Evolutionary conservation across 1,284 basidiomycete species (phyloP).

Genomic region (Ustilago shanxiensis): DNA sequence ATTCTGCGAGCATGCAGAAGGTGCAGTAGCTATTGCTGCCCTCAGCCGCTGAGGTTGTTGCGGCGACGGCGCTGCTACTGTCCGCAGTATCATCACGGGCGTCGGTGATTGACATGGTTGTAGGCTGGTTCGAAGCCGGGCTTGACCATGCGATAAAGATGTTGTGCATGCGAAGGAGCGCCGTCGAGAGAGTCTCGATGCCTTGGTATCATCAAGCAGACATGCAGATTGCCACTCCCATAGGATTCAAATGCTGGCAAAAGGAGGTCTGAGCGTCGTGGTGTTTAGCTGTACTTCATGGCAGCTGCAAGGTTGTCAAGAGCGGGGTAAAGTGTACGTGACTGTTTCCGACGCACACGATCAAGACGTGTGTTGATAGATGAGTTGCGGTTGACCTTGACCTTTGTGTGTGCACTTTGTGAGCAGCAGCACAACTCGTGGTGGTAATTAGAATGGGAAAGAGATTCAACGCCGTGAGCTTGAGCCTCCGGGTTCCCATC

Average conservation of each 20-base stretch:
- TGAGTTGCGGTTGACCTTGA: background rate
- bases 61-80: constrained; percentile 6
- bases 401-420: background rate
- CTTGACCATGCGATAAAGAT: background rate
- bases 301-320: background rate
- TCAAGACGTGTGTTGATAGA: background rate
- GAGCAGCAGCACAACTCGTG: background rate
- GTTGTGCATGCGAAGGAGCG: background rate
- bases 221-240: background rate
- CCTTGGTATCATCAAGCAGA: no score
- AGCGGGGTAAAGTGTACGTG: background rate
- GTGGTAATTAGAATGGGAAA: no score
- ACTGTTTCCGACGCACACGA: no score
- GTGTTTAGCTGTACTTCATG: background rate
- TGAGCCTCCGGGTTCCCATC: background rate
- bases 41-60: background rate
- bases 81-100: constrained; percentile 5
- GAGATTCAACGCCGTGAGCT: background rate
- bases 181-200: background rate
- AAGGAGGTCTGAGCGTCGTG: background rate
- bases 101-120: constrained; percentile 33
- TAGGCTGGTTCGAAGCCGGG: background rate
- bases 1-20: constrained; percentile 66
- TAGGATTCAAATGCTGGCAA: background rate
- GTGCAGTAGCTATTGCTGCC: constrained; percentile 43